phyloP scores from a whole-genome alignment of 805 yeast species.

The Candida michaelii region DNA sequence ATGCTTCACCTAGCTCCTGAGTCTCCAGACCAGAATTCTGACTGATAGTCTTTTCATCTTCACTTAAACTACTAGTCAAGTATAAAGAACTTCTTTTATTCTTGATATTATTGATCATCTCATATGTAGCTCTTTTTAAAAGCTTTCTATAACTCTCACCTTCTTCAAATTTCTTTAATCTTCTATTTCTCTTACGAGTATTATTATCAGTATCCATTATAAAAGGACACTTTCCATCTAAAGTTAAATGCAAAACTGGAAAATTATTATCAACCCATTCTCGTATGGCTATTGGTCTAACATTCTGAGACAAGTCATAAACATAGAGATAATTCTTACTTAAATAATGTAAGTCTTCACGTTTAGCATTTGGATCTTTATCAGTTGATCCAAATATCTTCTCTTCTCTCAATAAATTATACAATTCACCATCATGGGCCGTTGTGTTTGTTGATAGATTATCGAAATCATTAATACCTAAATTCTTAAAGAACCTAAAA shows the following conservation, averaged over 20 bases:
- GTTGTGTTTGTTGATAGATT: conserved; percentile 7
- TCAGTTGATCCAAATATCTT: conserved; percentile 84
- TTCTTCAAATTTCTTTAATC: conserved; percentile 41
- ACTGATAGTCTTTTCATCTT: conserved; percentile 11
- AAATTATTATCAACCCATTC: conserved; percentile 65
- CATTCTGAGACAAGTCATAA: conserved; percentile 74
- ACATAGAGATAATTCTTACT: conserved; percentile 68
- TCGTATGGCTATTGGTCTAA: conserved; percentile 76
- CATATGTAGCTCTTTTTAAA: conserved; percentile 34
- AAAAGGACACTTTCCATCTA: conserved; percentile 82
- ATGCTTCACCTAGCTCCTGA: conserved; percentile 9
- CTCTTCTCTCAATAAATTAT: conserved; percentile 74
- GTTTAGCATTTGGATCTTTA: conserved; percentile 78
- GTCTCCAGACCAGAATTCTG: conserved; percentile 8
- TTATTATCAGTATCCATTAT: conserved; percentile 55
- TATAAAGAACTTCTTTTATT: conserved; percentile 18
- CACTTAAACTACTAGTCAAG: conserved; percentile 26
- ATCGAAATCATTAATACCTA: conserved; percentile 41
- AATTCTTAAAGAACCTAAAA: conserved; percentile 68
- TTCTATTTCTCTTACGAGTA: conserved; percentile 39
- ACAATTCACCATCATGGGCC: conserved; percentile 20
- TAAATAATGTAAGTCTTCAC: conserved; percentile 85
- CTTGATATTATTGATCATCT: conserved; percentile 29
- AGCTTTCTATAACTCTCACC: conserved; percentile 41
- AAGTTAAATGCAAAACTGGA: conserved; percentile 61